A percentile compares a stretch with the other conserved stretches of the same genome.
phyloP scores from a whole-genome alignment of 2,329 filamentous ascomycete species.

The Alternaria sp. region DNA sequence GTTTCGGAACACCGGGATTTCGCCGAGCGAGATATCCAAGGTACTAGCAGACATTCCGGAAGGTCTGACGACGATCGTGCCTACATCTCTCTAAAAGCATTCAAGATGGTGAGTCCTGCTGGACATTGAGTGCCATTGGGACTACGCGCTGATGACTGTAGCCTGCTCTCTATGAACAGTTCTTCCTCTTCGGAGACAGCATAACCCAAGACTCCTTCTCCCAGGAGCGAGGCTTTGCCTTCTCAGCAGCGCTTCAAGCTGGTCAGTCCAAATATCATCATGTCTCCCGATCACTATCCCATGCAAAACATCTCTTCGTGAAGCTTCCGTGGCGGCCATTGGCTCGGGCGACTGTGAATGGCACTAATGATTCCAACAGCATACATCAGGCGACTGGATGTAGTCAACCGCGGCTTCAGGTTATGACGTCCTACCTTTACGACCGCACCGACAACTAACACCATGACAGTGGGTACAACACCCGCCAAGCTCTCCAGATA shows the following conservation, averaged over 20 bases:
- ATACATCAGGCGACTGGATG: constrained; percentile 78
- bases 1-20: background rate
- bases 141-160: constrained; percentile 14
- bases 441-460: constrained; percentile 10
- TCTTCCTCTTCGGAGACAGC: constrained; percentile 87
- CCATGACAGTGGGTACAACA: constrained; percentile 74
- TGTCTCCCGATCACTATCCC: background rate
- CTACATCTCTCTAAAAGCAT: background rate
- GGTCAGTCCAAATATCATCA: constrained; percentile 56
- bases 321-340: background rate
- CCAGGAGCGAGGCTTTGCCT: constrained; percentile 72
- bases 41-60: background rate
- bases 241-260: constrained; percentile 73
- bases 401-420: constrained; percentile 85
- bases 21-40: constrained; percentile 1
- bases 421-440: constrained; percentile 33
- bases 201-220: constrained; percentile 74
- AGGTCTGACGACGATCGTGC: background rate
- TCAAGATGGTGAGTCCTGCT: constrained; percentile 16
- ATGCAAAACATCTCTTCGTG: background rate
- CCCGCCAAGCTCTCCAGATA: constrained; percentile 72
- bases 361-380: constrained; percentile 55
- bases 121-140: background rate
- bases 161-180: constrained; percentile 49
- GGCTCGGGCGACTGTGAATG: background rate